These are phyloP conservation scores for Raphidocelis subcapitata DNA, from an alignment of 139 green algal genomes.

Conservation along the genomic window DNA sequence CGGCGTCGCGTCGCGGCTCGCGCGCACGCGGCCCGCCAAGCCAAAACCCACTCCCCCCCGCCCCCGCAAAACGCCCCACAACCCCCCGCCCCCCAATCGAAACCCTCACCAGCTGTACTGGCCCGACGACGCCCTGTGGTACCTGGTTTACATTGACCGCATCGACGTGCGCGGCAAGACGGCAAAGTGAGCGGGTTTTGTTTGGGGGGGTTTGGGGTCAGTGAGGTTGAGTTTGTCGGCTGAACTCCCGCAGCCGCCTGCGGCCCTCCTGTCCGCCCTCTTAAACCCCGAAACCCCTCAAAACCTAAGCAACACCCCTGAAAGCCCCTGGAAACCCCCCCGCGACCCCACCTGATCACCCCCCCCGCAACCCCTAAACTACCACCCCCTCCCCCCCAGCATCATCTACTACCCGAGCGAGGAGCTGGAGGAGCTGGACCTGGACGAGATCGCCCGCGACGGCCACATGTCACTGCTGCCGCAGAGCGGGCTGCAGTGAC, in stretches of 20 bases:
- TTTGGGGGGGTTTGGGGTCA: too few relatives aligned
- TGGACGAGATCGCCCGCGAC: constrained; percentile 82
- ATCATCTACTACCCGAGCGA: constrained; percentile 75
- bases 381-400: constrained; percentile 39
- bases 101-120: constrained; percentile 86
- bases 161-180: constrained; percentile 62
- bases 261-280: too few relatives aligned
- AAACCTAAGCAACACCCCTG: too few relatives aligned
- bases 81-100: too few relatives aligned
- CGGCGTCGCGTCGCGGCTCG: too few relatives aligned
- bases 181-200: constrained; percentile 62
- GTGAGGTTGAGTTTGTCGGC: too few relatives aligned
- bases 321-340: not conserved
- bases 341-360: not conserved
- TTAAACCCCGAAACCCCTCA: too few relatives aligned
- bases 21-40: too few relatives aligned
- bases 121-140: constrained; percentile 89
- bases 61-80: too few relatives aligned
- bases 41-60: too few relatives aligned
- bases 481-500: not conserved
- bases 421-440: constrained; percentile 79
- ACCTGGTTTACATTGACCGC: constrained; percentile 76
- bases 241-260: too few relatives aligned
- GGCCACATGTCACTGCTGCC: constrained; percentile 76
- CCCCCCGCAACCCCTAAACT: not conserved